Percentiles rank a stretch among this genome's conserved stretches.
Conservation (phyloP, 192 early-diverging fungal species). For the Rhizoclosmatium sp. region DNA sequence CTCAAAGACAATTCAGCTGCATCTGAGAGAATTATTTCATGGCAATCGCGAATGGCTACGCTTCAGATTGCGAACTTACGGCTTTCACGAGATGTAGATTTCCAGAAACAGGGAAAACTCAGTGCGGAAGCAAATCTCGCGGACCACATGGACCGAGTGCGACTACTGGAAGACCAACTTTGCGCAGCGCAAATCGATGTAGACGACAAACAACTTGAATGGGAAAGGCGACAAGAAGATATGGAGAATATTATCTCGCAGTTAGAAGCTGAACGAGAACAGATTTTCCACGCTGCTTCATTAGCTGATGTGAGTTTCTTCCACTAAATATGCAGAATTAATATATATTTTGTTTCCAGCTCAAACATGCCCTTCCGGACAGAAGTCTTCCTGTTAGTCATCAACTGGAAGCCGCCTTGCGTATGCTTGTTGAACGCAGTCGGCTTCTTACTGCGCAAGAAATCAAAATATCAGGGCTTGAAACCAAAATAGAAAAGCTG, state of each 20-base stretch:
- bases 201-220: slow-evolving; percentile 54
- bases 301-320: slow-evolving; percentile 45
- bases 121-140: slow-evolving; percentile 31
- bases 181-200: slow-evolving; percentile 36
- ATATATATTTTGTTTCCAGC: not conserved
- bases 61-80: slow-evolving; percentile 48
- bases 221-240: slow-evolving; percentile 56
- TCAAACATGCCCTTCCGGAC: slow-evolving; percentile 53
- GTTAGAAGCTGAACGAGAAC: slow-evolving; percentile 59
- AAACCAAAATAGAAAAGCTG: slow-evolving; percentile 38
- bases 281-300: slow-evolving; percentile 49
- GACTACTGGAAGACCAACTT: slow-evolving; percentile 39
- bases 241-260: slow-evolving; percentile 45
- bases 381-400: slow-evolving; percentile 55
- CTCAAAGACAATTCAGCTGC: slow-evolving; percentile 35
- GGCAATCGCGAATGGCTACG: slow-evolving; percentile 57
- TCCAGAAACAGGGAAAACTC: slow-evolving; percentile 34
- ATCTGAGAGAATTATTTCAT: slow-evolving; percentile 48
- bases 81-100: slow-evolving; percentile 48
- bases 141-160: slow-evolving; percentile 32
- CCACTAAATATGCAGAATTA: not conserved
- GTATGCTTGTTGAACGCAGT: slow-evolving; percentile 53
- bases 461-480: slow-evolving; percentile 47
- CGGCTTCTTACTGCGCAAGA: slow-evolving; percentile 47
- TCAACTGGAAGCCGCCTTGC: slow-evolving; percentile 56